Evolutionary conservation across 805 yeast genomes (phyloP).

Genomic region (Vanderwaltozyma polyspora): DNA sequence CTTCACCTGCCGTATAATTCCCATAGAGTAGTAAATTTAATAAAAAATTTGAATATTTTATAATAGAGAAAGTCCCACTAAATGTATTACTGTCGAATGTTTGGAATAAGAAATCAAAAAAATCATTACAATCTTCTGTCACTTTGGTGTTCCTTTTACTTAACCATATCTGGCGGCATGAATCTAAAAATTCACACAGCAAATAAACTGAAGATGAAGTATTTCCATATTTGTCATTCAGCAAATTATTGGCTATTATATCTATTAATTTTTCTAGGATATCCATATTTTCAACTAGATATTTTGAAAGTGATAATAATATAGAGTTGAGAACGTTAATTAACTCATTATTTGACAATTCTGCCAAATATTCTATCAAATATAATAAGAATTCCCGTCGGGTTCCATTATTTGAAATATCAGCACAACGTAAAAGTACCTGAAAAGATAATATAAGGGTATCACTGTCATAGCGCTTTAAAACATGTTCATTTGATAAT

Average conservation of each 20-base stretch:
- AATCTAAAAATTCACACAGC: conserved; percentile 12
- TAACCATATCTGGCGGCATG: conserved; percentile 20
- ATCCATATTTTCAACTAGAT: no score
- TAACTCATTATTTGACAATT: no score
- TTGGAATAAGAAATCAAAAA: conserved; percentile 34
- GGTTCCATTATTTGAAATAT: no score
- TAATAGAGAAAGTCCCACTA: conserved; percentile 28
- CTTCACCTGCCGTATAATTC: no score
- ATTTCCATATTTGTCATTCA: conserved; percentile 13
- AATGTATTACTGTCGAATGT: conserved; percentile 33
- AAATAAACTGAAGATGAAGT: conserved; percentile 11
- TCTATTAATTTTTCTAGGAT: conserved; percentile 9
- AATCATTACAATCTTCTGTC: conserved; percentile 36
- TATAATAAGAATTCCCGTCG: no score
- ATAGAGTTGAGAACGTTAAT: no score
- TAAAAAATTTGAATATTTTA: conserved; percentile 27
- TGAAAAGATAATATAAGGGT: no score
- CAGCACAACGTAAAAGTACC: no score
- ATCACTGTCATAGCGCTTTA: no score
- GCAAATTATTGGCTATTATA: conserved; percentile 15
- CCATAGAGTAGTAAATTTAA: conserved; percentile 25
- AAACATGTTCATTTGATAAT: no score
- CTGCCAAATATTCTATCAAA: no score
- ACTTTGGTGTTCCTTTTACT: conserved; percentile 15
- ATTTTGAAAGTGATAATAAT: no score